Percentiles rank a stretch among this genome's conserved stretches.
These are phyloP conservation scores for Auricularia sp. DNA, from an alignment of 768 basidiomycete species.

Conservation along the genomic window DNA sequence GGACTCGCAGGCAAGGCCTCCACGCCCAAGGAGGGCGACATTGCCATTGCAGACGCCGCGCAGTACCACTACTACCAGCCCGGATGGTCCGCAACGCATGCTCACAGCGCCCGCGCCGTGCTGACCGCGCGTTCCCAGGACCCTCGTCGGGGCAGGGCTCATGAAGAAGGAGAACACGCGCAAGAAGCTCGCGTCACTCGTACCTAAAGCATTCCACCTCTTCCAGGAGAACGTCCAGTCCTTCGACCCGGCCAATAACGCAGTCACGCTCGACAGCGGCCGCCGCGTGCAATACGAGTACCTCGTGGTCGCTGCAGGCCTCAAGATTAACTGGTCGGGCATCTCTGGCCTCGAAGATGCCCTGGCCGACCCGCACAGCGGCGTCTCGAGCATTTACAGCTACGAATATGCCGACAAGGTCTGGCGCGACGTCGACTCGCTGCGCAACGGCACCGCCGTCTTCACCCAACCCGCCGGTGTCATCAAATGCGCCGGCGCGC, in stretches of 20 bases:
- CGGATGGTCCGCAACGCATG: constrained; percentile 55
- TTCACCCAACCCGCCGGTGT: constrained; percentile 92
- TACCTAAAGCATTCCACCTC: constrained; percentile 64
- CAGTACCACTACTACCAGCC: constrained; percentile 88
- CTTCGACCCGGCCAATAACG: constrained; percentile 68
- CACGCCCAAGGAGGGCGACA: constrained; percentile 47
- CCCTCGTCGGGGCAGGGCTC: constrained; percentile 85
- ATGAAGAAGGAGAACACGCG: constrained; percentile 43
- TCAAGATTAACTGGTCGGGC: constrained; percentile 75
- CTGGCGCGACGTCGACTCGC: constrained; percentile 70
- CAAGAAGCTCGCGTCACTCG: constrained; percentile 46
- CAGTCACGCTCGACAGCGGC: constrained; percentile 62
- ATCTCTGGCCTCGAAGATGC: constrained; percentile 59
- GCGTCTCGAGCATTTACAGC: constrained; percentile 88
- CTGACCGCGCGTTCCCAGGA: constrained; percentile 39
- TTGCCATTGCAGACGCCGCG: constrained; percentile 77
- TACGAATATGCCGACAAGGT: constrained; percentile 84
- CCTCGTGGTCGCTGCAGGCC: constrained; percentile 79
- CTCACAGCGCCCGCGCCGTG: not conserved
- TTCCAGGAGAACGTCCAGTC: constrained; percentile 59
- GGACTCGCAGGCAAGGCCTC: constrained; percentile 56
- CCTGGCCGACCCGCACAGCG: constrained; percentile 62
- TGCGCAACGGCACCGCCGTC: constrained; percentile 71
- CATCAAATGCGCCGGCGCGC: constrained; percentile 88
- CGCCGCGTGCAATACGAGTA: constrained; percentile 68